phyloP scores from a whole-genome alignment of 129 eudicot species.

The Centrapalus pauciflorus region DNA sequence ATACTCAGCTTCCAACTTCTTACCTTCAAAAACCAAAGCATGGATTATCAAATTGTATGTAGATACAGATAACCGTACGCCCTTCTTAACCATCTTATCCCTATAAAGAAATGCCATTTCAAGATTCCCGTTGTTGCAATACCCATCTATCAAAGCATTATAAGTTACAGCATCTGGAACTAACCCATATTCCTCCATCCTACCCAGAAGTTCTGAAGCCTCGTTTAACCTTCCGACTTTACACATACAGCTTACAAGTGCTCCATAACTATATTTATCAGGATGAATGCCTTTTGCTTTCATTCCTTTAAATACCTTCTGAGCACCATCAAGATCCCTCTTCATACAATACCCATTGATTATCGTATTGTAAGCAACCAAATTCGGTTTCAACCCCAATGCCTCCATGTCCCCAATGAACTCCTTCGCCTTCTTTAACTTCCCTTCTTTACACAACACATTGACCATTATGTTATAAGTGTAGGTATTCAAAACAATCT shows the following conservation, averaged over 20 bases:
- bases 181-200: conserved; percentile 46
- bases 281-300: conserved; percentile 43
- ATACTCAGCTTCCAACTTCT: conserved; percentile 40
- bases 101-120: conserved; percentile 51
- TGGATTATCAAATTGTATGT: conserved; percentile 62
- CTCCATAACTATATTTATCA: conserved; percentile 49
- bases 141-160: conserved; percentile 61
- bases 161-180: conserved; percentile 48
- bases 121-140: conserved; percentile 56
- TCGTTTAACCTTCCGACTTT: conserved; percentile 43
- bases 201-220: conserved; percentile 38
- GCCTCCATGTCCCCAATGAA: conserved; percentile 47
- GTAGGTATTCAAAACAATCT: conserved; percentile 33
- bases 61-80: conserved; percentile 43
- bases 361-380: conserved; percentile 60
- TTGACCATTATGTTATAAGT: conserved; percentile 78
- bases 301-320: conserved; percentile 41
- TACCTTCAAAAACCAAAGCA: conserved; percentile 47
- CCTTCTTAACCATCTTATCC: conserved; percentile 60
- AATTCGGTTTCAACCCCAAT: conserved; percentile 53
- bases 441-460: conserved; percentile 63
- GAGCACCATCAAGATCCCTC: conserved; percentile 56
- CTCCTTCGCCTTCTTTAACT: conserved; percentile 56
- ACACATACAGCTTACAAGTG: conserved; percentile 56
- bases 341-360: conserved; percentile 52